Conservation (phyloP, 306 rosid genomes). For the Glycyrrhiza uralensis region DNA sequence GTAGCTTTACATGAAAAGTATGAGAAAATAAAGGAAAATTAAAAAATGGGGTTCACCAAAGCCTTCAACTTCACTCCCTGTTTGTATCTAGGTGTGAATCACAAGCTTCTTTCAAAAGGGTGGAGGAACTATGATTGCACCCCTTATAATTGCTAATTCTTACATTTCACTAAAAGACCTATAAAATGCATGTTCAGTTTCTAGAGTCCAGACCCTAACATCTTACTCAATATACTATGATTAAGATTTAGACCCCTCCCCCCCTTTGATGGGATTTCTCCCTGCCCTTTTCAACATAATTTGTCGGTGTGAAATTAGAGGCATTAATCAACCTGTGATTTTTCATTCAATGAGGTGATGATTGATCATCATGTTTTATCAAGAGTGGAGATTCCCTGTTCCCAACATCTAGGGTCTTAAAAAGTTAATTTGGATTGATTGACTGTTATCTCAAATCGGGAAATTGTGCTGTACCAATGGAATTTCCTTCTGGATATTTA, state of each 20-base stretch:
- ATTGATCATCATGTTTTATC: constrained; percentile 44
- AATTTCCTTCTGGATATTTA: too few relatives aligned
- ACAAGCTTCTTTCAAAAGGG: constrained; percentile 45
- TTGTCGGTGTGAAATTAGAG: constrained; percentile 22
- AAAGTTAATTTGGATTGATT: too few relatives aligned
- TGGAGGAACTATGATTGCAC: constrained; percentile 48
- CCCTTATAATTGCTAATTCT: constrained; percentile 33
- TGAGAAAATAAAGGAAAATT: too few relatives aligned
- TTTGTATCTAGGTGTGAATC: constrained; percentile 50
- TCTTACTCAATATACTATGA: neutral
- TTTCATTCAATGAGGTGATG: constrained; percentile 45
- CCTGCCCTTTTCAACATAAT: constrained; percentile 15
- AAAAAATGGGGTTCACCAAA: neutral
- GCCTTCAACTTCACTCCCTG: constrained; percentile 45
- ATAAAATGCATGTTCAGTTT: too few relatives aligned
- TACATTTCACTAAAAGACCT: constrained; percentile 34
- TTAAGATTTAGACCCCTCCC: neutral
- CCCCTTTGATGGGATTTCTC: constrained; percentile 20
- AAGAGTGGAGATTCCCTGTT: too few relatives aligned
- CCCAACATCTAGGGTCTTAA: too few relatives aligned
- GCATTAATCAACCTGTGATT: constrained; percentile 33
- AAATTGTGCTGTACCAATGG: too few relatives aligned
- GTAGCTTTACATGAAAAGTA: too few relatives aligned
- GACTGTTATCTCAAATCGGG: too few relatives aligned
- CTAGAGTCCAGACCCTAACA: neutral